These are phyloP conservation scores for Solioccasus polychromus DNA, from an alignment of 768 basidiomycete species.

Conservation along the genomic window DNA sequence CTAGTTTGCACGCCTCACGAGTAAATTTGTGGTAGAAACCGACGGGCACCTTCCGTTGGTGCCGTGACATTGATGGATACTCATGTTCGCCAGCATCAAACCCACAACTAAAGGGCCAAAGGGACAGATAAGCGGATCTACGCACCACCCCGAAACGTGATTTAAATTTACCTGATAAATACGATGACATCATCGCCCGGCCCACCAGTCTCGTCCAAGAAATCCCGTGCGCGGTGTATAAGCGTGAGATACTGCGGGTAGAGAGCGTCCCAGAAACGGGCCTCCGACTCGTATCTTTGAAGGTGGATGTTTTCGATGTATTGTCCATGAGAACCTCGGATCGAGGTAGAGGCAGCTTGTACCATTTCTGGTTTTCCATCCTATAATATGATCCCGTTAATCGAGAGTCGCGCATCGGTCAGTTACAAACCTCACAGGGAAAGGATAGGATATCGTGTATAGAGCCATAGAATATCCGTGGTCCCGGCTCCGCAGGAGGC, in stretches of 20 bases:
- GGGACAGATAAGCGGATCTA: background rate
- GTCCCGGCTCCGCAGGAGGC: conserved; percentile 37
- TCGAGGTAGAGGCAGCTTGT: conserved; percentile 70
- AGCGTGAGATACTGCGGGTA: conserved; percentile 65
- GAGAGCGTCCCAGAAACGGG: conserved; percentile 35
- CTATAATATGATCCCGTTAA: conserved; percentile 42
- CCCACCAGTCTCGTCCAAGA: conserved; percentile 64
- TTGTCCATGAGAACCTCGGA: conserved; percentile 17
- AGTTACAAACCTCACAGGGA: conserved; percentile 73
- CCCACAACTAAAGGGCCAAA: conserved; percentile 59
- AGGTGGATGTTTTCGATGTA: conserved; percentile 30
- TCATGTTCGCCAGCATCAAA: conserved; percentile 97
- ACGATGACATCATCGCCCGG: conserved; percentile 70
- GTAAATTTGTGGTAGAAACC: conserved; percentile 86
- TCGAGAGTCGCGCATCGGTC: background rate
- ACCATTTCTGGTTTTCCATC: conserved; percentile 78
- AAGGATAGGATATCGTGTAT: conserved; percentile 93
- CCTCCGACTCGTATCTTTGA: background rate
- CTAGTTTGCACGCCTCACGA: conserved; percentile 62
- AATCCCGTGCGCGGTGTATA: conserved; percentile 65
- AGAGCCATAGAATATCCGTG: conserved; percentile 83
- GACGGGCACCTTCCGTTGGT: conserved; percentile 83
- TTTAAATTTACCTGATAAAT: conserved; percentile 72
- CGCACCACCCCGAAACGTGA: background rate
- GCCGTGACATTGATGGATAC: conserved; percentile 85